phyloP scores from a whole-genome alignment of 208 protist genomes.

The Kentomonas sorsogonicus region DNA sequence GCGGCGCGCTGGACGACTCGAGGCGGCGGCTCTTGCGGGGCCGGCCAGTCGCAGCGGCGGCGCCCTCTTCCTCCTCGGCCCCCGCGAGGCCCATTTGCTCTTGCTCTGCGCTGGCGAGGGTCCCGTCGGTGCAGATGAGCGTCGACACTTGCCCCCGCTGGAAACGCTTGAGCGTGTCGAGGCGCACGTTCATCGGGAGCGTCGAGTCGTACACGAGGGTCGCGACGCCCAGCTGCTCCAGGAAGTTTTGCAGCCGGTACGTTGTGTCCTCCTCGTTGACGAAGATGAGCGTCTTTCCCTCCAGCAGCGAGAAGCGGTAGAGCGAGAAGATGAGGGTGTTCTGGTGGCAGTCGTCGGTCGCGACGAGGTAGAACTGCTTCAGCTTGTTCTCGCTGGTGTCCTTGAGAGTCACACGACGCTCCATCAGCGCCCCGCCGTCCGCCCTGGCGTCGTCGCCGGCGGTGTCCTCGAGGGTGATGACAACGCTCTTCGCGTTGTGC shows the following conservation, averaged over 20 bases:
- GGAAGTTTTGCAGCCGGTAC: conserved; percentile 95
- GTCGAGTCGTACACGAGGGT: conserved; percentile 93
- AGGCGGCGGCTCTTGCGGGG: conserved; percentile 16
- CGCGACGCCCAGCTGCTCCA: conserved; percentile 92
- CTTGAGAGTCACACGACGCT: conserved; percentile 55
- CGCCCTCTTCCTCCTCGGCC: conserved; percentile 2
- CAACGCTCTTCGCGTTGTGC: conserved; percentile 89
- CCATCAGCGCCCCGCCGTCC: conserved; percentile 50
- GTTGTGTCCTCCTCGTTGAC: conserved; percentile 92
- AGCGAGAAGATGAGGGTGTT: conserved; percentile 94
- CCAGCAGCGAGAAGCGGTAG: conserved; percentile 90
- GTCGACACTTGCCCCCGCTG: conserved; percentile 92
- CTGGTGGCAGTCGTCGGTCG: conserved; percentile 87
- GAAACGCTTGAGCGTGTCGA: conserved; percentile 94
- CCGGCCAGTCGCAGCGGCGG: conserved; percentile 3
- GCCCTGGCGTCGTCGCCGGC: conserved; percentile 29
- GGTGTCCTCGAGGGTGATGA: conserved; percentile 73
- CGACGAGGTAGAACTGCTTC: conserved; percentile 85
- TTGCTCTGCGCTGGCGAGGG: conserved; percentile 66
- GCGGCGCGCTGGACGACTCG: conserved; percentile 3
- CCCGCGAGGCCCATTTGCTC: too few relatives aligned
- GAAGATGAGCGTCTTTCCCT: conserved; percentile 96
- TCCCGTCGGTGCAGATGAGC: conserved; percentile 95
- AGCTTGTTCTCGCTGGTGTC: conserved; percentile 51
- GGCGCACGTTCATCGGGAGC: conserved; percentile 93